Percentiles rank a stretch among this genome's conserved stretches.
These are phyloP conservation scores for Candida broadrunensis DNA, from an alignment of 805 yeast genomes.

Conservation along the genomic window DNA sequence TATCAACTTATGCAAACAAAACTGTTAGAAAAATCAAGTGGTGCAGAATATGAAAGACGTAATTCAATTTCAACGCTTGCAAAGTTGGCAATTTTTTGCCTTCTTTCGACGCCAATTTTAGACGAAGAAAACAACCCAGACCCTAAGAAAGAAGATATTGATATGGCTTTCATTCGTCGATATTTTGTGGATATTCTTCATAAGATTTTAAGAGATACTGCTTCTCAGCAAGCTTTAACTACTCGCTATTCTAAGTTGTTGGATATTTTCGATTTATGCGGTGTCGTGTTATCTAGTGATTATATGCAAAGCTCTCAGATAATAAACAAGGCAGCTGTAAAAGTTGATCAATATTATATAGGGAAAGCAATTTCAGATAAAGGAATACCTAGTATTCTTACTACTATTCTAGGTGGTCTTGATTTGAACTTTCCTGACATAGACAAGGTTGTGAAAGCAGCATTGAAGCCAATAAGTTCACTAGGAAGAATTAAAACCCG, in stretches of 20 bases:
- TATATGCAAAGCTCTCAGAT: conserved; percentile 39
- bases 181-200: conserved; percentile 68
- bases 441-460: conserved; percentile 53
- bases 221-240: conserved; percentile 21
- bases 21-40: conserved; percentile 34
- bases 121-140: conserved; percentile 45
- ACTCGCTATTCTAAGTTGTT: conserved; percentile 52
- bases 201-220: conserved; percentile 57
- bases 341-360: conserved; percentile 60
- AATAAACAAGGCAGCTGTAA: conserved; percentile 45
- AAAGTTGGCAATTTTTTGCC: conserved; percentile 55
- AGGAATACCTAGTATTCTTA: conserved; percentile 54
- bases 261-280: conserved; percentile 50
- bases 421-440: conserved; percentile 75
- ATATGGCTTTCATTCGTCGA: conserved; percentile 68
- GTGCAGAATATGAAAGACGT: conserved; percentile 48
- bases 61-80: conserved; percentile 61
- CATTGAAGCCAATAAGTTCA: conserved; percentile 56
- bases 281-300: conserved; percentile 41
- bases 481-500: conserved; percentile 56
- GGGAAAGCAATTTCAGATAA: conserved; percentile 69
- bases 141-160: conserved; percentile 58
- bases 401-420: conserved; percentile 57
- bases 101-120: conserved; percentile 57
- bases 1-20: conserved; percentile 68